Base-by-base conservation (phyloP, 2,329 filamentous ascomycete species). In the Gyromitra esculenta region DNA sequence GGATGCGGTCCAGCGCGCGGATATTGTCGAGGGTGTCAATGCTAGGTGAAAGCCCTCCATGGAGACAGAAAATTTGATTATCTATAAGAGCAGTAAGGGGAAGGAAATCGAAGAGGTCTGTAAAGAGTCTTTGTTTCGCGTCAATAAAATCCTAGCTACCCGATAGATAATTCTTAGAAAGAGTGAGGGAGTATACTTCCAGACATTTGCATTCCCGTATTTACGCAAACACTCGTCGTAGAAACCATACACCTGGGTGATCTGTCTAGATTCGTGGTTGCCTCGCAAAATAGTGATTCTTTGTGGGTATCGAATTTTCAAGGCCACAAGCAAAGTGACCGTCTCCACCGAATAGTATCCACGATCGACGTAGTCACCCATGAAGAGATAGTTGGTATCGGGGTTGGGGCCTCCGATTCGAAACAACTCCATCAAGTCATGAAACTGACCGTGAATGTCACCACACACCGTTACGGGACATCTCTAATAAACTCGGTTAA, bases 331-430 rank as follows among this genome's bases (percentile, higher is more conserved):
- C 75, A 99, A 90, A 18, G 95, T 97, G 81, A 99, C 94, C 5
- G 96, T 98, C 88, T 99, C 96, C 81, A 99, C 94, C 37, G 94
- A 97, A 87, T 98, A 99, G 87, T 97, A 99, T 79, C 96, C 96
- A 87, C 96, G 91, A 85, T 99, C 96, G 82, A 99, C 96, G 83
- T 98, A 99, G 85, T 99, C 96, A 84, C 96, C 94, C 94, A 99
- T 98, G 87, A 98, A 98, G 80, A 98, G 91, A 85, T 98, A 98
- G 87, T 98, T 98, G 83, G 96, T 98, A 85, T 99, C 96, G 80
- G 96, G 96, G 83, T 97, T 97, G 77, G 94, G 94, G 70, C 96
- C 96, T 81, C 96, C 96, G 84, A 99, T 98, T 87, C 97, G 96
- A 89, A 99, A 99, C 69, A 99, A 90, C 86, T 99, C 96, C 94